Conservation (phyloP, 805 yeast species). For the Hanseniaspora meyeri region DNA sequence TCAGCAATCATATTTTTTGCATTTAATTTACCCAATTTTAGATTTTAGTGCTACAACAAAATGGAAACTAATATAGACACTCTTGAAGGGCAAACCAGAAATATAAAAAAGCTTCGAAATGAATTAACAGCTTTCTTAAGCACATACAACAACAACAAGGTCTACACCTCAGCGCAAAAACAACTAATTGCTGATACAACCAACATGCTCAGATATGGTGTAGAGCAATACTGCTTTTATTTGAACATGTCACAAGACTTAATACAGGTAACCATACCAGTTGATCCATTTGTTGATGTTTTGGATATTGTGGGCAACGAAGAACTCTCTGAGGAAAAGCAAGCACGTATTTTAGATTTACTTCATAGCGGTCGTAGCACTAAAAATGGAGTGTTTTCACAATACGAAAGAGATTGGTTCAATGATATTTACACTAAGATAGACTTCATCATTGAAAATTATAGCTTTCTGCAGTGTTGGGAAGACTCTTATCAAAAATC, state of each 20-base stretch:
- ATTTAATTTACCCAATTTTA: too few relatives aligned
- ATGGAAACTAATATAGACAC: neutral
- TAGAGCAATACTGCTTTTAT: constrained; percentile 11
- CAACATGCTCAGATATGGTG: constrained; percentile 2
- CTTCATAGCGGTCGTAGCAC: neutral
- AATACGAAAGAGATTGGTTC: constrained; percentile 9
- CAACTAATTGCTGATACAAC: neutral
- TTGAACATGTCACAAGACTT: constrained; percentile 9
- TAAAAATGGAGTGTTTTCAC: neutral
- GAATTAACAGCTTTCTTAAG: neutral
- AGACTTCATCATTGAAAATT: constrained; percentile 1
- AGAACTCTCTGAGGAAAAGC: constrained; percentile 1
- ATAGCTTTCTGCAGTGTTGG: neutral
- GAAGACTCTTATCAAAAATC: neutral
- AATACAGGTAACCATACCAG: constrained; percentile 7
- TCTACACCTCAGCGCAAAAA: neutral
- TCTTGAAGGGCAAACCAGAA: neutral
- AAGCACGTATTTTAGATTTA: neutral
- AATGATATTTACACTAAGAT: neutral
- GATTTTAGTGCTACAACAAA: too few relatives aligned
- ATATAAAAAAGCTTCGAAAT: neutral
- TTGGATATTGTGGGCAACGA: constrained; percentile 4
- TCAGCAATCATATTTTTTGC: too few relatives aligned
- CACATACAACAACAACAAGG: neutral
- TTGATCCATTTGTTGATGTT: constrained; percentile 12